Evolutionary conservation across 495 filamentous ascomycete species (phyloP).

Genomic region (Evernia prunastri): DNA sequence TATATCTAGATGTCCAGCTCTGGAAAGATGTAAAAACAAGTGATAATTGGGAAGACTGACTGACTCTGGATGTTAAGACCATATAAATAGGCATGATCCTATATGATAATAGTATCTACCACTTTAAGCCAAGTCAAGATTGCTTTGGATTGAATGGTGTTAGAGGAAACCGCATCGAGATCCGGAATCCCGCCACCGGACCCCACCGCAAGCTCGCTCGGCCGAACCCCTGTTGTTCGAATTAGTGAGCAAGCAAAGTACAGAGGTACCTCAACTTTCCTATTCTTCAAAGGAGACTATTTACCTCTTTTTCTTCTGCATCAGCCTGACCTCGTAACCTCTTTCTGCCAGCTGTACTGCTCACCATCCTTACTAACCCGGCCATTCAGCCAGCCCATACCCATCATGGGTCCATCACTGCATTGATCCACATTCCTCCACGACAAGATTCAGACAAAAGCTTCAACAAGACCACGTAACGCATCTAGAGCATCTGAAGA

Average conservation of each 20-base stretch:
- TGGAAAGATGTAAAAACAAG: no score
- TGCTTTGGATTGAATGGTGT: not conserved
- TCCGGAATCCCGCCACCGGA: conserved; percentile 2
- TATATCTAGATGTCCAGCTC: no score
- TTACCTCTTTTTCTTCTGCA: not conserved
- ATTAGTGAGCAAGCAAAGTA: conserved; percentile 15
- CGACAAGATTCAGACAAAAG: conserved; percentile 5
- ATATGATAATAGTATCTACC: no score
- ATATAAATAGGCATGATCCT: no score
- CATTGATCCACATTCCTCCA: conserved; percentile 22
- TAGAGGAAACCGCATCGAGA: not conserved
- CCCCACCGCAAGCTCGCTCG: conserved; percentile 7
- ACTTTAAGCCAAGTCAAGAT: not conserved
- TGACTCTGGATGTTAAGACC: not conserved
- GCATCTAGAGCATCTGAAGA: not conserved
- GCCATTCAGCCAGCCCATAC: conserved; percentile 3
- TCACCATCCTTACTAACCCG: not conserved
- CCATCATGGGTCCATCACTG: conserved; percentile 13
- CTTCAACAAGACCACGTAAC: not conserved
- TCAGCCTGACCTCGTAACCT: conserved; percentile 9
- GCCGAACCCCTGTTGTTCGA: conserved; percentile 7
- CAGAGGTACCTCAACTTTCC: conserved; percentile 1
- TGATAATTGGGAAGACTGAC: no score
- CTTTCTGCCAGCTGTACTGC: not conserved
- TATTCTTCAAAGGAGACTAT: not conserved